Base-by-base conservation (phyloP, 345 rosid species). In the Lepidium didymum region DNA sequence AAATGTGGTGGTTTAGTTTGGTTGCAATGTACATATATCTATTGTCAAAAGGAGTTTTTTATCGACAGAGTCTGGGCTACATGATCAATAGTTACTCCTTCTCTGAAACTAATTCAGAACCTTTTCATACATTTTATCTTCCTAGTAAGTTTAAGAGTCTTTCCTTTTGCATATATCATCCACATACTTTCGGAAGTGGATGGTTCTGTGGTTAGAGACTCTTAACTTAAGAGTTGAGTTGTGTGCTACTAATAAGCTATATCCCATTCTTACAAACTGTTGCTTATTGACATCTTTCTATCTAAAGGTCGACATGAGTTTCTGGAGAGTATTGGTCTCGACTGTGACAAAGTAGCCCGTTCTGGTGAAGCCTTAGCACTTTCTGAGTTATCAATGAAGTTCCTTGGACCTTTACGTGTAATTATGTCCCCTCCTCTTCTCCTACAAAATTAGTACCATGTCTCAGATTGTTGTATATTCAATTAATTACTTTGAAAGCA, bases 391-490 rank as follows among this genome's bases (percentile, higher is more conserved):
- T 81, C 89, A 3, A 78, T 92, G 73, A 92, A 89, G 77, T 87
- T 84, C 77, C 84, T 89, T n/a, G 80, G 82, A 52, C 91, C 93
- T 51, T 79, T 90, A 64, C 85, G 84, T 25, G 96, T 90, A 85
- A 46, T 40, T 1, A 2, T 16, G 14, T 78, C 45, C 29, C 25
- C 44, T 72, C 33, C 41, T 72, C 38, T 33, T 65, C 34, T 16
- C 11, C 23, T 42, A 10, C 2, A 8, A 9, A 7, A 0, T 21
- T 38, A 57, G 29, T 23, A 21, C 62, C 42, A 23, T 60, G 27
- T 13, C 23, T 60, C 50, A 7, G 10, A 37, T 37, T 10, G 43
- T 45, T 19, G 36, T 37, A 6, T 56, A 3, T 41, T 64, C 29
- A 56, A 56, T 27, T 65, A 44, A 79, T 52, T 18, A 4, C 12